Percentiles rank a stretch among this genome's conserved stretches.
phyloP scores from a whole-genome alignment of 345 rosid species.

The Populus ilicifolia region DNA sequence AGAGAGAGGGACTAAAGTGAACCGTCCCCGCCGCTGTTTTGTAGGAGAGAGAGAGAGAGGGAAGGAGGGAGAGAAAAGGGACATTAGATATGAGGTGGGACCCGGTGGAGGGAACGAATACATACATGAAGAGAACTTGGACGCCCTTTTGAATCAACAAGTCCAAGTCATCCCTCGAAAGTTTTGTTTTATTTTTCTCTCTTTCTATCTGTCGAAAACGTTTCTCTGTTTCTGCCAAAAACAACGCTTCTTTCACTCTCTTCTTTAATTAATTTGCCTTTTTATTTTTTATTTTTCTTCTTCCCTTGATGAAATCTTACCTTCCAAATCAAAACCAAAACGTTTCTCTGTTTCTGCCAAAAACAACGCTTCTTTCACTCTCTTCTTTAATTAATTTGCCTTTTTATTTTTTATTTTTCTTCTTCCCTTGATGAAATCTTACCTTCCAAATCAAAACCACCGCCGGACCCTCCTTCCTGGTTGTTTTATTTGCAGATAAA shows the following conservation, averaged over 20 bases:
- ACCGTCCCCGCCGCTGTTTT: constrained; percentile 46
- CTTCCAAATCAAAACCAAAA: background rate
- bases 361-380: background rate
- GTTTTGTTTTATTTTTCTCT: constrained; percentile 25
- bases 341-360: background rate
- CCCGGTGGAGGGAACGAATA: constrained; percentile 11
- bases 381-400: background rate
- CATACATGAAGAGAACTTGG: constrained; percentile 60
- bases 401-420: background rate
- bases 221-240: background rate
- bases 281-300: background rate
- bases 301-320: background rate
- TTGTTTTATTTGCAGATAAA: too few species aligned
- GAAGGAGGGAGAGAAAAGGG: background rate
- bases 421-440: background rate
- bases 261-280: background rate
- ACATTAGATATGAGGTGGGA: constrained; percentile 18
- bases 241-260: background rate
- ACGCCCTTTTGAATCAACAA: constrained; percentile 44
- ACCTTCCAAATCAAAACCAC: background rate
- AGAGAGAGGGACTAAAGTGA: background rate
- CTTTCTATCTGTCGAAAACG: background rate
- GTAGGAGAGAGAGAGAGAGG: constrained; percentile 14
- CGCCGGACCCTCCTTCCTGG: too few species aligned
- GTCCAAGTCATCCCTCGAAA: constrained; percentile 41